Evolutionary conservation across 2,329 filamentous ascomycete species (phyloP), one percentile per base, ranked within the genome.

Genomic region (Aciculosporium take): DNA sequence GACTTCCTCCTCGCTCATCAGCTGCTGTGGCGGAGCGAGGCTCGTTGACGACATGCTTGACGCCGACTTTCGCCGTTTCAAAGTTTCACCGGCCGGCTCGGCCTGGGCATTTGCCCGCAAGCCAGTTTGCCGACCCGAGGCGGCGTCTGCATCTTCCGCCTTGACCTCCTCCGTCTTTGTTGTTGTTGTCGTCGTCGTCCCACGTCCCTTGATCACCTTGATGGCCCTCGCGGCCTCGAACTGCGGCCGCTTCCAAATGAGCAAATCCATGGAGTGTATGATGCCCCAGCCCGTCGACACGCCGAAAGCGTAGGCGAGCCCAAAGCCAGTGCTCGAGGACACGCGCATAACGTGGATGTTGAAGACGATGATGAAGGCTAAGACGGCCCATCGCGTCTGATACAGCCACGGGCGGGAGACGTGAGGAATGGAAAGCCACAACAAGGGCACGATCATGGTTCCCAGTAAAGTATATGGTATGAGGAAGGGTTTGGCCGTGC

Each of bases 401-500:
- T 72, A 72, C 9, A 76, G 49, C 67, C 68, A 71, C 5, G 65
- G 65, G 7, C 66, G 60, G 2, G 60, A 56, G 25, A 55, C 60
- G 49, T 79, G 74, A 1, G 74, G 72, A 45, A 79, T 62, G 37
- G 67, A 58, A 12, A 80, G 64, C 55, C 76, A 81, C 3, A 74
- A 46, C 1, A 67, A 54, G 0, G 72, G 70, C 2, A 80, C 41
- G 32, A 74, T 37, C 34, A 70, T 60, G 23, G 64, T 52, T 3
- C 65, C 67, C 18, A 73, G 44, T 6, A 76, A 44, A 42, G 64
- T 60, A 43, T 71, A 68, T 0, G 74, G 74, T 7, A 79, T 30
- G 15, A 79, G 50, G 15, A 78, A 60, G 2, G 71, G 73, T 32
- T 57, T 59, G 25, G 62, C 53, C 6, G 48, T 53, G 34, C 68